Conservation (phyloP, 164 flowering plant genomes). For the Annona squamosa region DNA sequence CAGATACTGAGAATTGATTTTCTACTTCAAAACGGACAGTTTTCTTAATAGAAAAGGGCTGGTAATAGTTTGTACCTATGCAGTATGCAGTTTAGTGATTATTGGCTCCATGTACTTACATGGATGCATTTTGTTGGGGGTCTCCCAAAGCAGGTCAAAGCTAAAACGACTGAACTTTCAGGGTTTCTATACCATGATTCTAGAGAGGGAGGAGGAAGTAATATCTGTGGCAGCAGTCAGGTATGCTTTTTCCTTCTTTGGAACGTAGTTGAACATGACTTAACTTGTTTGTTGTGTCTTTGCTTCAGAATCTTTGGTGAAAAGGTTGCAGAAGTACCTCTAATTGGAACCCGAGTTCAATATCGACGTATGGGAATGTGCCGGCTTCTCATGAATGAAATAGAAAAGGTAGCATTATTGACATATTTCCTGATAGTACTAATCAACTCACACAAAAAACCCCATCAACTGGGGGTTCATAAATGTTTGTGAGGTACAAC, state of each 20-base stretch:
- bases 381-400: slow-evolving; percentile 56
- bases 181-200: slow-evolving; percentile 71
- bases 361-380: slow-evolving; percentile 87
- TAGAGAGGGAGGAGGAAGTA: slow-evolving; percentile 72
- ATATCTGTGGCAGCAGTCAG: slow-evolving; percentile 66
- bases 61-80: neutral
- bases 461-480: no score
- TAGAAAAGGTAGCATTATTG: slow-evolving; percentile 31
- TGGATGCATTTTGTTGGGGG: neutral
- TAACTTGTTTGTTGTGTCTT: neutral
- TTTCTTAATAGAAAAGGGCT: neutral
- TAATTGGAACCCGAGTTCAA: slow-evolving; percentile 67
- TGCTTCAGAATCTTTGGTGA: slow-evolving; percentile 58
- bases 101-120: neutral
- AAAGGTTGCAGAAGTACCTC: slow-evolving; percentile 88
- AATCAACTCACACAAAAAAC: no score
- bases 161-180: slow-evolving; percentile 62
- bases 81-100: neutral
- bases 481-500: no score
- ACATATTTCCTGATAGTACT: neutral
- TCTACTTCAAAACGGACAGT: no score
- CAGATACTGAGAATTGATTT: no score
- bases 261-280: neutral
- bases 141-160: slow-evolving; percentile 41
- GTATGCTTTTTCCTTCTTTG: slow-evolving; percentile 21